Base-by-base conservation (phyloP, 129 eudicot species). In the Saussurea involucrata region DNA sequence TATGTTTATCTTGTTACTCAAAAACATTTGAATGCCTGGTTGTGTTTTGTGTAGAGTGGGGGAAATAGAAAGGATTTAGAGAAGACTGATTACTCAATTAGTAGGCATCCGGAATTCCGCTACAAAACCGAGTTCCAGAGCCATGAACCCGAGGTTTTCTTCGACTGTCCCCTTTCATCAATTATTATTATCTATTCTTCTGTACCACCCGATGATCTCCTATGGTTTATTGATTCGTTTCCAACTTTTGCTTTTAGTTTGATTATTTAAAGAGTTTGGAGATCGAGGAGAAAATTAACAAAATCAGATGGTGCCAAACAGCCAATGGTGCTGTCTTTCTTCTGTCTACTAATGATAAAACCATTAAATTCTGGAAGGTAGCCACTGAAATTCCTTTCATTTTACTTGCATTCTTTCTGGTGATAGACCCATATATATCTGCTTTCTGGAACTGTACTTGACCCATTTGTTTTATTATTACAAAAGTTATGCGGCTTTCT, bases 121-220 rank as follows among this genome's bases (percentile, higher is more conserved):
- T 95, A 95, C 88, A 95, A 95, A 84, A 95, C 99, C 2, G 99
- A 95, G 81, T 95, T 95, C 72, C 99, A 95, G 83, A 95, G 99
- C 74, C 99, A 95, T 77, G 99, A 95, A 81, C 99, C 99, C 13
- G 99, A 95, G 99, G 97, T 95, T 83, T 32, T 21, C 28, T 72
- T 74, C 69, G 71, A 17, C 60, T 63, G 63, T 25, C 29, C 46
- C 24, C 15, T 66, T 49, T 20, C 33, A 28, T 66, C 49, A 53
- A 13, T 28, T 28, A 42, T 28, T 65, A n/a, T 53, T 24, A 6
- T 71, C 5, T 61, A 12, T 72, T 44, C 28, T 71, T 79, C 17
- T 31, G 13, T 71, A 72, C 20, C 24, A 24, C 44, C 27, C 40
- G 4, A 3, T 18, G 36, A 58, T 18, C 44, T 71, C 53, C 61